phyloP scores from a whole-genome alignment of 2,329 filamentous ascomycete species.

The Ciborinia camelliae region DNA sequence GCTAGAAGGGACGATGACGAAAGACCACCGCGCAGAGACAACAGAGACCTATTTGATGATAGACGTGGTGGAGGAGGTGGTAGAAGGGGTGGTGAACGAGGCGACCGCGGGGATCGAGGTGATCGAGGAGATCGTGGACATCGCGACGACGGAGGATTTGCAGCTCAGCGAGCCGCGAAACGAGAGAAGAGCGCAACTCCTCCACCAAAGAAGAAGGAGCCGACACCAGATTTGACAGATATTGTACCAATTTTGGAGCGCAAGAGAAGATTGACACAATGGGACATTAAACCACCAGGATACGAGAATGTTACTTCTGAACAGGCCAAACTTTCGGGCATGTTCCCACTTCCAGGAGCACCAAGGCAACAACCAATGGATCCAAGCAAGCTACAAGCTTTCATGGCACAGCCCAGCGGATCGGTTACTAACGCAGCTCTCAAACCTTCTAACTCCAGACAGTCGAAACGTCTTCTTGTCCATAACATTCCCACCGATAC shows the following conservation, averaged over 20 bases:
- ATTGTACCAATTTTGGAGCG: constrained; percentile 78
- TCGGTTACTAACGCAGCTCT: constrained; percentile 67
- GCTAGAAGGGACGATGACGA: constrained; percentile 66
- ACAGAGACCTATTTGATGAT: constrained; percentile 60
- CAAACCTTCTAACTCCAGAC: constrained; percentile 88
- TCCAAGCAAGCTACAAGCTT: constrained; percentile 86
- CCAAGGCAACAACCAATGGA: constrained; percentile 95
- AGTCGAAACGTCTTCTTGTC: constrained; percentile 87
- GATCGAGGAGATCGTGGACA: constrained; percentile 44
- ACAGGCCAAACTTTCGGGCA: constrained; percentile 96
- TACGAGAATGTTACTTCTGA: constrained; percentile 98
- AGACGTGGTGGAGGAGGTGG: constrained; percentile 51
- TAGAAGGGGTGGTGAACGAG: constrained; percentile 42
- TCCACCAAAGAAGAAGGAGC: constrained; percentile 85
- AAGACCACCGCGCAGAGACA: constrained; percentile 48
- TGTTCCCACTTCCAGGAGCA: constrained; percentile 96
- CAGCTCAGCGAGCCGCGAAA: constrained; percentile 45
- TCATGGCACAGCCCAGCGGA: constrained; percentile 85
- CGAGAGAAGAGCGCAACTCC: constrained; percentile 68
- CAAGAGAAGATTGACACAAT: constrained; percentile 92
- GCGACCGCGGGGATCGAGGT: constrained; percentile 43
- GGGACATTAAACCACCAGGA: constrained; percentile 98
- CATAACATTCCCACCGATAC: constrained; percentile 72
- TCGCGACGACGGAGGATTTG: constrained; percentile 45
- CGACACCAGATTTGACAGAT: constrained; percentile 90